A percentile compares a stretch with the other conserved stretches of the same genome.
These are phyloP conservation scores for Aurantiochytrium sp. DNA, from an alignment of 108 stramenopile genomes.

Conservation along the genomic window DNA sequence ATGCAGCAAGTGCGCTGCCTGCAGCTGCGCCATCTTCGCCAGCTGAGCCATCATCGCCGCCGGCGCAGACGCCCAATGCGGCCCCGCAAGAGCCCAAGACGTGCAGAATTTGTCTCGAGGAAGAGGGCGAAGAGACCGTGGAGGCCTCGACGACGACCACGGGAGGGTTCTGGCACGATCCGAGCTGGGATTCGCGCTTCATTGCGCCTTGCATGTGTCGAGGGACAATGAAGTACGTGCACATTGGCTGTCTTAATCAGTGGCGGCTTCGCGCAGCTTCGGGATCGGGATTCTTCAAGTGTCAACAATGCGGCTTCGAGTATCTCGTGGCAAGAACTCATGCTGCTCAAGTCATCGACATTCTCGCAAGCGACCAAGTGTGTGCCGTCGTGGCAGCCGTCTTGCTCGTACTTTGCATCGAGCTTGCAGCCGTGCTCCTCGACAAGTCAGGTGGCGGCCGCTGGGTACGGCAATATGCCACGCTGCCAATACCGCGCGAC, in stretches of 20 bases:
- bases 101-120: neutral
- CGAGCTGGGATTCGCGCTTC: neutral
- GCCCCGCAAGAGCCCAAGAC: no score
- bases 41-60: neutral
- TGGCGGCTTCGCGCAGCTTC: neutral
- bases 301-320: neutral
- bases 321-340: neutral
- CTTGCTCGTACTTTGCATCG: neutral
- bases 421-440: neutral
- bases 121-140: neutral
- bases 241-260: neutral
- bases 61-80: no score
- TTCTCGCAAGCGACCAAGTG: neutral
- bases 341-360: neutral
- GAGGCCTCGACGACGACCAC: neutral
- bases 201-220: constrained; percentile 17
- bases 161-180: neutral
- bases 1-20: no score
- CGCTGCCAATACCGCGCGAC: neutral
- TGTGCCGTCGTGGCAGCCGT: neutral
- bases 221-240: constrained; percentile 18
- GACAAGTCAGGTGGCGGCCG: neutral
- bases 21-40: neutral
- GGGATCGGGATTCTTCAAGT: neutral
- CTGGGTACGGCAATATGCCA: neutral